Conservation (phyloP, 257 asterid genomes). For the Capsicum rhomboideum region DNA sequence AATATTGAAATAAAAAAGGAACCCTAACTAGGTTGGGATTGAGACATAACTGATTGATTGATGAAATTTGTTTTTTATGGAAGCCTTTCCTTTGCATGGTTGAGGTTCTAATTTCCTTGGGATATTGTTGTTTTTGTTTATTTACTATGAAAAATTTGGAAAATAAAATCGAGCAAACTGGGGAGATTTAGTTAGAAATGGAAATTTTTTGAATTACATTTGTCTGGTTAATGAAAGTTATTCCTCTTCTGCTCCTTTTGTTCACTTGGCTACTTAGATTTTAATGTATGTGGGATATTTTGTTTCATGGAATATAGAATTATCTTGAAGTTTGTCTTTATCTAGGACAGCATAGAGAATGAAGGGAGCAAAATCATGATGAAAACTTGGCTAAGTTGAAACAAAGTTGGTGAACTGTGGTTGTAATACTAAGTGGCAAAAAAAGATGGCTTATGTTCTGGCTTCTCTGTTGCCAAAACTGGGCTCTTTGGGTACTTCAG, state of each 20-base stretch:
- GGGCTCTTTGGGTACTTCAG: constrained; percentile 15
- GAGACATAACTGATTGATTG: neutral
- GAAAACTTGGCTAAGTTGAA: neutral
- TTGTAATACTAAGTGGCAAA: neutral
- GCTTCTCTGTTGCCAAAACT: constrained; percentile 4
- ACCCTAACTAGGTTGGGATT: no score
- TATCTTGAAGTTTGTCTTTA: neutral
- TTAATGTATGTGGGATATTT: neutral
- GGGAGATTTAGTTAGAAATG: neutral
- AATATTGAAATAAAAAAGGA: neutral
- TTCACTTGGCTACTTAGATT: neutral
- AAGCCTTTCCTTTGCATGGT: neutral
- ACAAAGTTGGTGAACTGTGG: neutral
- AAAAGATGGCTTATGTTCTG: constrained; percentile 4
- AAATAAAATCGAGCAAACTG: neutral
- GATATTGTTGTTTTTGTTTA: neutral
- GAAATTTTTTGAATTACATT: neutral
- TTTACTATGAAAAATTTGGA: neutral
- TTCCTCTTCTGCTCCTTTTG: neutral
- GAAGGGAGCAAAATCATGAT: neutral
- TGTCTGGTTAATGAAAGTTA: neutral
- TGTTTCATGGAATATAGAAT: neutral
- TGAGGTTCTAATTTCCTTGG: neutral
- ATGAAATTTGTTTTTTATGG: neutral
- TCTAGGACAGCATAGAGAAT: neutral